Conservation (phyloP, 768 basidiomycete genomes). For the Boletus fagicola region DNA sequence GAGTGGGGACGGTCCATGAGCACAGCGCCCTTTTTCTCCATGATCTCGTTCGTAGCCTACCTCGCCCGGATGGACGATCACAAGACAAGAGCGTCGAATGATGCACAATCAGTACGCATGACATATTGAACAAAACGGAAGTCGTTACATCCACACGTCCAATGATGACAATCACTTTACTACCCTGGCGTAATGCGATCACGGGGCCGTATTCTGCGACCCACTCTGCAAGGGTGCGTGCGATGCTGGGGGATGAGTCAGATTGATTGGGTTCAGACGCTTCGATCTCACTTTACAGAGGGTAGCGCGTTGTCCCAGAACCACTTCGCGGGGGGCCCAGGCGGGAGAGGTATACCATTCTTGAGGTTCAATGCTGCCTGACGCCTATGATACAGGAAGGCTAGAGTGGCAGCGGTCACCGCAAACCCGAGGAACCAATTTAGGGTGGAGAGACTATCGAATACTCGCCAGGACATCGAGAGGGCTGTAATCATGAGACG, state of each 20-base stretch:
- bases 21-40: slow-evolving; percentile 55
- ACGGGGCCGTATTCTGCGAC: slow-evolving; percentile 57
- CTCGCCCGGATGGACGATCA: slow-evolving; percentile 5
- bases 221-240: slow-evolving; percentile 46
- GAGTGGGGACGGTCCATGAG: slow-evolving; percentile 49
- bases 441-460: background rate
- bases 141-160: slow-evolving; percentile 23
- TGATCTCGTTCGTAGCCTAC: slow-evolving; percentile 53
- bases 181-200: slow-evolving; percentile 51
- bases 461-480: background rate
- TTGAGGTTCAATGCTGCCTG: background rate
- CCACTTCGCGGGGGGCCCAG: slow-evolving; percentile 27
- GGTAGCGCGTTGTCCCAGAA: slow-evolving; percentile 25
- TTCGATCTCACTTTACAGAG: slow-evolving; percentile 15
- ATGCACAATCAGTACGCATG: background rate
- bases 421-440: slow-evolving; percentile 5
- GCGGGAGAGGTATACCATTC: slow-evolving; percentile 21
- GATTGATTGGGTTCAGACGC: background rate
- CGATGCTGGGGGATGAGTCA: slow-evolving; percentile 6
- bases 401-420: background rate
- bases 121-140: background rate
- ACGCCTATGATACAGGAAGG: slow-evolving; percentile 4
- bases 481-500: background rate
- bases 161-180: slow-evolving; percentile 16
- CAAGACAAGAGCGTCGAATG: background rate